These are phyloP conservation scores for Aureococcus anophagefferens DNA, from an alignment of 108 stramenopile genomes.

Conservation along the genomic window DNA sequence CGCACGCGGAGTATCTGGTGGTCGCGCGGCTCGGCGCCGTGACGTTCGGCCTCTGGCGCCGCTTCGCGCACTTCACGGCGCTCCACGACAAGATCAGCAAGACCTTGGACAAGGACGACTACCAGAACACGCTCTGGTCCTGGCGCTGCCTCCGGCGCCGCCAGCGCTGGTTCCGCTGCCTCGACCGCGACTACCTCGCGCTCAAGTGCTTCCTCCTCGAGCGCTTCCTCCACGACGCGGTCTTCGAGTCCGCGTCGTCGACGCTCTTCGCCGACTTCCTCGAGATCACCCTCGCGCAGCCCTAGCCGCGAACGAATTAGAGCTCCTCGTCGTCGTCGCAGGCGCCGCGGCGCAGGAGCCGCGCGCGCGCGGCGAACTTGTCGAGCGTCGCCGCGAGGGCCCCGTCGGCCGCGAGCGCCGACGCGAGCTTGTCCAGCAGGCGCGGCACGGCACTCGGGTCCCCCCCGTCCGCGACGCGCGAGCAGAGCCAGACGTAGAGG, in stretches of 20 bases:
- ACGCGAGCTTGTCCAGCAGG: too few species aligned
- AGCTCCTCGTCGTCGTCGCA: too few species aligned
- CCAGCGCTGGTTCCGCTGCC: conserved; percentile 80
- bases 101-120: conserved; percentile 1
- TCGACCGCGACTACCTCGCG: conserved; percentile 79
- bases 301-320: too few species aligned
- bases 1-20: conserved; percentile 28
- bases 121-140: conserved; percentile 31
- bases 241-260: conserved; percentile 53
- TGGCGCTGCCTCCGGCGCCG: conserved; percentile 69
- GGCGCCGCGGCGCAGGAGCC: too few species aligned
- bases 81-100: conserved; percentile 16
- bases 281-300: not conserved
- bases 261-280: not conserved
- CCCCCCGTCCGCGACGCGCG: too few species aligned
- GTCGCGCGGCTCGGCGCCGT: conserved; percentile 24
- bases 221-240: conserved; percentile 84
- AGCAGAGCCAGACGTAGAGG: not conserved
- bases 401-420: too few species aligned
- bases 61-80: conserved; percentile 19
- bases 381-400: too few species aligned
- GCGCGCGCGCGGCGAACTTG: too few species aligned
- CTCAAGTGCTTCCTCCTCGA: conserved; percentile 91
- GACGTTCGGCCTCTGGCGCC: conserved; percentile 25
- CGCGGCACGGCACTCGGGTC: too few species aligned